Base-by-base conservation (phyloP, 345 rosid species). In the Salix arbutifolia region DNA sequence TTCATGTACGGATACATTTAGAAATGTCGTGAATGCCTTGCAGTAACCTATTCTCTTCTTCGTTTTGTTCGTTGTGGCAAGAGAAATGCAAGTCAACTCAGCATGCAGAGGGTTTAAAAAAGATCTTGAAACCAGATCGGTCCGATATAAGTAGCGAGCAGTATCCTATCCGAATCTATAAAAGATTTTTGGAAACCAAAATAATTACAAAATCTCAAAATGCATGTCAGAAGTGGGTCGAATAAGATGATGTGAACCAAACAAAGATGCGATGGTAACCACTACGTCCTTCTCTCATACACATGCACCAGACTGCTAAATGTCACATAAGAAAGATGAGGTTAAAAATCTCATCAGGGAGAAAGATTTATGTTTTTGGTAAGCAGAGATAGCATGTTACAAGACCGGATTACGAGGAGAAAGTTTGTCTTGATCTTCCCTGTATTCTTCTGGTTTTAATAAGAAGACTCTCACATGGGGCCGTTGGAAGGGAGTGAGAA, bases 391-490 rank as follows among this genome's bases (percentile, higher is more conserved):
- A 58, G 81, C 82, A 79, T 69, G 82, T 79, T 79, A 74, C 72
- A 9, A 42, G 25, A 66, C 61, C 76, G 73, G 73, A 73, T 67
- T 73, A 67, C 67, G 60, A 21, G 77, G 74, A 56, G 23, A 65
- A 18, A 23, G 7, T 58, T 75, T 65, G 82, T 65, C 71, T 64
- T 1, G 11, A 50, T 12, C 23, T 50, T 38, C 44, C 16, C 65
- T 75, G 71, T 65, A 38, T 75, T 70, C 19, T 80, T 33, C 70
- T 21, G 67, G 70, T 64, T 80, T 70, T 21, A 75, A 48, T 74
- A 80, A 8, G 17, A 35, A n/a, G 23, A 52, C 76, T 48, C 42
- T 75, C 78, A 80, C 78, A 80, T 80, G 83, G 79, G 76, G 64
- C n/a, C n/a, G 78, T 69, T 74, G 78, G 82, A 69, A 6, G 70